Percentiles rank a stretch among this genome's conserved stretches.
These are phyloP conservation scores for Quercus robur DNA, from an alignment of 306 rosid species.

Conservation along the genomic window DNA sequence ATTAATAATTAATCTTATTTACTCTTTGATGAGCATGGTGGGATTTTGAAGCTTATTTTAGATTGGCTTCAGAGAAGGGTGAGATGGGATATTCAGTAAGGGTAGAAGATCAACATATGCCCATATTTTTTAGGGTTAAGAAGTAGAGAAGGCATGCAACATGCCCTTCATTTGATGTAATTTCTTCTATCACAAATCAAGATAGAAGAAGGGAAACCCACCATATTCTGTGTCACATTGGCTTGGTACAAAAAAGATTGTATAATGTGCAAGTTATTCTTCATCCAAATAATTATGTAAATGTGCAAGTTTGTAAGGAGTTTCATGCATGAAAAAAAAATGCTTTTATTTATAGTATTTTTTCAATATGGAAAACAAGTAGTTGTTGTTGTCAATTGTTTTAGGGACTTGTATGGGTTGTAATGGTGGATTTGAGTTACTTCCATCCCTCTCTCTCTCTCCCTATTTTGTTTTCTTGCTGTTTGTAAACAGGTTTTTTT, in stretches of 20 bases:
- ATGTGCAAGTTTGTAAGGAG: constrained; percentile 5
- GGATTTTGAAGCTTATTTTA: constrained; percentile 53
- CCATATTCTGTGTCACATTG: constrained; percentile 20
- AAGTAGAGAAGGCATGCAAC: constrained; percentile 16
- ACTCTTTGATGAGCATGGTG: constrained; percentile 25
- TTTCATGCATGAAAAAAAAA: neutral
- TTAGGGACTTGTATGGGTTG: neutral
- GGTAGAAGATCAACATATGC: constrained; percentile 27
- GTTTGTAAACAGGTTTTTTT: neutral
- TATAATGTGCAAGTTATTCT: constrained; percentile 17
- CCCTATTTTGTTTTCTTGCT: neutral
- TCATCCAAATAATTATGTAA: neutral
- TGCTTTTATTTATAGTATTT: neutral
- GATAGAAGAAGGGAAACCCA: constrained; percentile 5
- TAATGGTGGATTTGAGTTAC: neutral
- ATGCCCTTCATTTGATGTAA: constrained; percentile 22
- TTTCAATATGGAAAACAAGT: neutral
- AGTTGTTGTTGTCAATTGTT: neutral
- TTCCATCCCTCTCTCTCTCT: neutral
- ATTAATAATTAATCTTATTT: constrained; percentile 9
- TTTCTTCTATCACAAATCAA: constrained; percentile 24
- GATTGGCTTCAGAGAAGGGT: constrained; percentile 40
- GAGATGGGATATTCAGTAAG: constrained; percentile 12
- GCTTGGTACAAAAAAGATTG: constrained; percentile 17
- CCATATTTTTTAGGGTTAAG: constrained; percentile 33